phyloP scores from a whole-genome alignment of 768 basidiomycete species.

The Chalciporus sphaerocephalus region DNA sequence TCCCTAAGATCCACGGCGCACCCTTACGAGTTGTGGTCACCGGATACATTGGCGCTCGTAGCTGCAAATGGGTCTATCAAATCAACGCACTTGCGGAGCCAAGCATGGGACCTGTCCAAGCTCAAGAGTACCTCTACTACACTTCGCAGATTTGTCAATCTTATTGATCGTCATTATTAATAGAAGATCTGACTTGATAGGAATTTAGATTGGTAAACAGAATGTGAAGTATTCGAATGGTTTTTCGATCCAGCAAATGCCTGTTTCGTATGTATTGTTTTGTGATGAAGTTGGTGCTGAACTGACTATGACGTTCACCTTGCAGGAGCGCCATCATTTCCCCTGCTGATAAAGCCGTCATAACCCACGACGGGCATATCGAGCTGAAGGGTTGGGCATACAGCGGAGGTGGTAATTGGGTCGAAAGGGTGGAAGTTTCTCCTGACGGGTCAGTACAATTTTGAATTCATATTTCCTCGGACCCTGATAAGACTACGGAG shows the following conservation, averaged over 20 bases:
- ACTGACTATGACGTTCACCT: neutral
- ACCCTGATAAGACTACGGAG: neutral
- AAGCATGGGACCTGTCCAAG: slow-evolving; percentile 49
- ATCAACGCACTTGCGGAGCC: slow-evolving; percentile 48
- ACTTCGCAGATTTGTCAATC: slow-evolving; percentile 40
- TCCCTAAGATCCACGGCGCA: slow-evolving; percentile 49
- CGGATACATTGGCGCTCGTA: slow-evolving; percentile 53
- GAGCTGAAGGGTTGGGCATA: slow-evolving; percentile 43
- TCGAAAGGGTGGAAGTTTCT: slow-evolving; percentile 53
- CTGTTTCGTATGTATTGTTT: slow-evolving; percentile 44
- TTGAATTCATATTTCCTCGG: neutral
- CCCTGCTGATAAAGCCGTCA: slow-evolving; percentile 36
- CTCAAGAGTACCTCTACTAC: slow-evolving; percentile 52
- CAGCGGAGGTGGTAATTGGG: slow-evolving; percentile 49
- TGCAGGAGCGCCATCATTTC: slow-evolving; percentile 14
- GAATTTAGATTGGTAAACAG: slow-evolving; percentile 37
- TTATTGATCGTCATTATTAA: neutral
- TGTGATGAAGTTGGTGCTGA: neutral
- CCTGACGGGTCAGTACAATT: slow-evolving; percentile 4
- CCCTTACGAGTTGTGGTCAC: slow-evolving; percentile 49
- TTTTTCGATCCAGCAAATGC: slow-evolving; percentile 56
- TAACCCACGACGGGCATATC: slow-evolving; percentile 47
- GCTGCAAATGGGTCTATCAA: slow-evolving; percentile 50
- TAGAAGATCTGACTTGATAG: neutral
- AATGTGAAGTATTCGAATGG: slow-evolving; percentile 50